These are phyloP conservation scores for Scutellaria galericulata DNA, from an alignment of 257 asterid genomes.

Conservation along the genomic window DNA sequence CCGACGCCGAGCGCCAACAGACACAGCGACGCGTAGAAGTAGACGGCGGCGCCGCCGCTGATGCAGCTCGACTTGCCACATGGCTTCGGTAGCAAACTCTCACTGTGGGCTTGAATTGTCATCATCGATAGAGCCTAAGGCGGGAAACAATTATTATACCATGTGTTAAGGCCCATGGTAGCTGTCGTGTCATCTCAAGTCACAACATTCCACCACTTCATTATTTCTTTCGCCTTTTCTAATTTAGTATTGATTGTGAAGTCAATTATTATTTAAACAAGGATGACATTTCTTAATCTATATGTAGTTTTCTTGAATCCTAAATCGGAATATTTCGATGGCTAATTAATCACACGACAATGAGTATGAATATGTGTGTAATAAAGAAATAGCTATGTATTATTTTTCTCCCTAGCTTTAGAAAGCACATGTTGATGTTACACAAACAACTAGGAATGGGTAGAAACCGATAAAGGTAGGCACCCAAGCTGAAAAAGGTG, in stretches of 20 bases:
- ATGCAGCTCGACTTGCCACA: constrained; percentile 72
- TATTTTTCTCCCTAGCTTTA: not conserved
- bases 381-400: not conserved
- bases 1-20: constrained; percentile 74
- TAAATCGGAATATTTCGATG: too few relatives aligned
- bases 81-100: constrained; percentile 58
- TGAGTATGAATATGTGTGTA: too few relatives aligned
- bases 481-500: constrained; percentile 15
- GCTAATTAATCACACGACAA: too few relatives aligned
- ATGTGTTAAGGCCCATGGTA: not conserved
- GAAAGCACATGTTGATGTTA: constrained; percentile 41
- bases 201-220: constrained; percentile 39
- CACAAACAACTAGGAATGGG: constrained; percentile 31
- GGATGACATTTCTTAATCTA: not conserved
- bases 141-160: constrained; percentile 22
- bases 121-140: constrained; percentile 71
- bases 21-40: constrained; percentile 62
- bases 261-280: too few relatives aligned
- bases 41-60: constrained; percentile 56
- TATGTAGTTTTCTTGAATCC: too few relatives aligned
- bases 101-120: constrained; percentile 74
- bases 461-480: constrained; percentile 22
- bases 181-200: constrained; percentile 42
- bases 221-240: too few relatives aligned
- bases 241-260: too few relatives aligned